These are phyloP conservation scores for Eucalyptus shirleyi DNA, from an alignment of 345 rosid species.

Conservation along the genomic window DNA sequence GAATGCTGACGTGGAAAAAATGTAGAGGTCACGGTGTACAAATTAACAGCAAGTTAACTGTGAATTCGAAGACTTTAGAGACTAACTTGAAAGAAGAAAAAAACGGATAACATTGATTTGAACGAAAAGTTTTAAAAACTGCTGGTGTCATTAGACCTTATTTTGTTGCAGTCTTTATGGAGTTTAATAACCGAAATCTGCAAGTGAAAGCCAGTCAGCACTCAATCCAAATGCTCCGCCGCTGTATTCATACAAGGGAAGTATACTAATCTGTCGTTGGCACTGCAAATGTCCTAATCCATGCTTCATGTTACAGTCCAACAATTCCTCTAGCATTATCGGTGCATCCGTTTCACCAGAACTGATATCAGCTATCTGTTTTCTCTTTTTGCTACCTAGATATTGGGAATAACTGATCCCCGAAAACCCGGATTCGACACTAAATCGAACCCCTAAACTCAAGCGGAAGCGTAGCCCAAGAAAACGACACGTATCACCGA, in stretches of 20 bases:
- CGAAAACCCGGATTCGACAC: too few species aligned
- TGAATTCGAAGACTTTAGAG: background rate
- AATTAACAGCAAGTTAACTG: background rate
- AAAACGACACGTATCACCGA: too few species aligned
- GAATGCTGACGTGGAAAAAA: background rate
- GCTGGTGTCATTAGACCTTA: background rate
- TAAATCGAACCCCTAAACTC: too few species aligned
- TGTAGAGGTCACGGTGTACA: background rate
- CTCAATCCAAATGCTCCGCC: background rate
- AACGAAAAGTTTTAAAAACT: background rate
- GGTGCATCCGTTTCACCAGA: background rate
- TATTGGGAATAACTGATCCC: too few species aligned
- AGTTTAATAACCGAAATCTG: background rate
- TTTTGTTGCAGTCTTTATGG: background rate
- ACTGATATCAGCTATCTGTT: background rate
- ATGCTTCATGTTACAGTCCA: background rate
- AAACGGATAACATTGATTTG: background rate
- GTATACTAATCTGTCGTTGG: background rate
- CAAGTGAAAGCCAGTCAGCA: background rate
- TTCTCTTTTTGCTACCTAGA: constrained; percentile 5
- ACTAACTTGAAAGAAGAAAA: background rate
- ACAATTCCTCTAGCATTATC: background rate
- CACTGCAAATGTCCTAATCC: background rate
- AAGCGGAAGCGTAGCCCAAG: too few species aligned
- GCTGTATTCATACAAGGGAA: background rate